Evolutionary conservation across 73 alveolate genomes (phyloP).

Genomic region (Paramecium tetraurelia): DNA sequence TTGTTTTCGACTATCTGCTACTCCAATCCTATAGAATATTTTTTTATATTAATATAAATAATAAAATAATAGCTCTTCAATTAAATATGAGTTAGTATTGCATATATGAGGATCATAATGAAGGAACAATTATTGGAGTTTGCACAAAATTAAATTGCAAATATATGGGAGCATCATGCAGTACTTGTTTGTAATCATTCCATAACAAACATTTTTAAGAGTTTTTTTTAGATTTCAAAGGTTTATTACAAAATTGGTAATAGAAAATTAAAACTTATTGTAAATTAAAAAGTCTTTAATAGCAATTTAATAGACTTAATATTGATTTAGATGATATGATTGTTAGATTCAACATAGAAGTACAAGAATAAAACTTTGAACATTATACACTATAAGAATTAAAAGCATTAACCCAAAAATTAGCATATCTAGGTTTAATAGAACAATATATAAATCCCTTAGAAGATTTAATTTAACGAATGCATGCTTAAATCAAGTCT

Average conservation of each 20-base stretch:
- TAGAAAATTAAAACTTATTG: not conserved
- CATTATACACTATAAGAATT: not conserved
- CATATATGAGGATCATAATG: not conserved
- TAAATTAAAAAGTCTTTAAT: not conserved
- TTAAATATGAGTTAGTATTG: not conserved
- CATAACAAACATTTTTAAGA: not conserved
- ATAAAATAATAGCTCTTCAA: too few relatives aligned
- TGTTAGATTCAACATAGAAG: not conserved
- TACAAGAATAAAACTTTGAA: not conserved
- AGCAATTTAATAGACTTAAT: not conserved
- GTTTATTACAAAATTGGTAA: not conserved
- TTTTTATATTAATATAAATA: too few relatives aligned
- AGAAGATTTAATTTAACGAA: too few relatives aligned
- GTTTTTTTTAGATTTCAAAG: too few relatives aligned
- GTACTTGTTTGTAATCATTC: not conserved
- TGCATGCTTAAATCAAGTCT: too few relatives aligned
- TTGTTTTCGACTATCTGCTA: too few relatives aligned
- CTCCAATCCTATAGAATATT: not conserved
- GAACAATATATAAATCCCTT: not conserved
- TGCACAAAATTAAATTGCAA: not conserved
- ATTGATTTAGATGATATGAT: not conserved
- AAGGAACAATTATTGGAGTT: not conserved
- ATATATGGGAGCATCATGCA: not conserved
- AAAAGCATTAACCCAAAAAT: not conserved
- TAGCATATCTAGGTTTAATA: not conserved